Conservation (phyloP, 2,329 filamentous ascomycete species). For the Decorospora gaudefroyi region DNA sequence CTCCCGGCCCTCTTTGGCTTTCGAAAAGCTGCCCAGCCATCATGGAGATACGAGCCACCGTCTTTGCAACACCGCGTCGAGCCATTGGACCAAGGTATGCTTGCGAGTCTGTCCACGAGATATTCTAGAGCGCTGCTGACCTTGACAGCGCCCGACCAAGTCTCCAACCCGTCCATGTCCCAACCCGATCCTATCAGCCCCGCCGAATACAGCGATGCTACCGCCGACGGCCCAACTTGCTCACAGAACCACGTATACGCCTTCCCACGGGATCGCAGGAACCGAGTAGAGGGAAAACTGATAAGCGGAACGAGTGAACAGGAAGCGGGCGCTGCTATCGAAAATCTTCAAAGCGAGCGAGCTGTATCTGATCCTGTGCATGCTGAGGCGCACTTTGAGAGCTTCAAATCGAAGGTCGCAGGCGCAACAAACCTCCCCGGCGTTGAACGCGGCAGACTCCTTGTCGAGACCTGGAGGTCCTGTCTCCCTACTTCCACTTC, state of each 20-base stretch:
- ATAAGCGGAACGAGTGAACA: background rate
- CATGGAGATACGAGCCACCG: conserved; percentile 46
- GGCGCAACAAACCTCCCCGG: conserved; percentile 1
- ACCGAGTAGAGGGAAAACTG: background rate
- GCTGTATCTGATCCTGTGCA: background rate
- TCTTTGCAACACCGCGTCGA: conserved; percentile 22
- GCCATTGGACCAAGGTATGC: conserved; percentile 28
- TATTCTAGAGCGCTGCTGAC: conserved; percentile 1
- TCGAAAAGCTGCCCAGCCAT: conserved; percentile 25
- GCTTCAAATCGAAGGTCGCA: conserved; percentile 16
- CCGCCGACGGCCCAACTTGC: conserved; percentile 5
- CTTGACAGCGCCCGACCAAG: conserved; percentile 2
- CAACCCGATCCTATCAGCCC: background rate
- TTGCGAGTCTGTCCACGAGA: background rate
- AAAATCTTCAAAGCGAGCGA: background rate
- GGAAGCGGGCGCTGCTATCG: background rate
- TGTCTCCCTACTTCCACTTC: conserved; percentile 14
- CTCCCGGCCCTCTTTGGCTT: conserved; percentile 37
- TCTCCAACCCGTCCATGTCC: conserved; percentile 1
- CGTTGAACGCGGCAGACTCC: background rate
- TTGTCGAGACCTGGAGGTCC: conserved; percentile 9
- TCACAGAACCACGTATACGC: conserved; percentile 3
- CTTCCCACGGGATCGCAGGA: background rate
- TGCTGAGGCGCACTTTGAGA: conserved; percentile 11
- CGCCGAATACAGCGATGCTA: background rate